Conservation (phyloP, 2,329 filamentous ascomycete species). For the Claviceps monticola region DNA sequence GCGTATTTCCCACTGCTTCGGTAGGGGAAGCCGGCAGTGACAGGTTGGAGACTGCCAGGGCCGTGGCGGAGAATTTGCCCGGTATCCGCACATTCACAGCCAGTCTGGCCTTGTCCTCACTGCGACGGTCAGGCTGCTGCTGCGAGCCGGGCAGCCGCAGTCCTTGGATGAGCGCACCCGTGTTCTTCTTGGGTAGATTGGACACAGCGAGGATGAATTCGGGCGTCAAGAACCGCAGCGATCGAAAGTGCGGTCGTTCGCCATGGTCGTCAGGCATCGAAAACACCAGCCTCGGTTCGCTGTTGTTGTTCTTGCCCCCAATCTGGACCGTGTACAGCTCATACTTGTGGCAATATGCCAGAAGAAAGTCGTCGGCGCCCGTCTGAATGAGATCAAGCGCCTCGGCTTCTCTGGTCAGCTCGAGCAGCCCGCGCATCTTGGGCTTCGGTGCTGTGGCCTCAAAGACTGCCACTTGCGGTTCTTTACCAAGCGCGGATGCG, state of each 20-base stretch:
- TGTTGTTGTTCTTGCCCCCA: slow-evolving; percentile 29
- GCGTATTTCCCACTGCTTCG: slow-evolving; percentile 45
- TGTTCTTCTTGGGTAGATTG: slow-evolving; percentile 43
- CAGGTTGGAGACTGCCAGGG: slow-evolving; percentile 63
- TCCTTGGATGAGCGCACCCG: slow-evolving; percentile 41
- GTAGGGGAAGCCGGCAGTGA: slow-evolving; percentile 38
- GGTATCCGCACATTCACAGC: slow-evolving; percentile 45
- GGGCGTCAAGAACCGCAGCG: slow-evolving; percentile 44
- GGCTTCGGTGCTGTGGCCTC: slow-evolving; percentile 38
- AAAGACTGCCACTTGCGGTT: slow-evolving; percentile 71
- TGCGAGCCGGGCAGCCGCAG: slow-evolving; percentile 33
- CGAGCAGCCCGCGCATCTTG: slow-evolving; percentile 33
- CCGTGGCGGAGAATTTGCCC: slow-evolving; percentile 56
- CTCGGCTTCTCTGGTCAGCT: slow-evolving; percentile 43
- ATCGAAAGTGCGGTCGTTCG: slow-evolving; percentile 38
- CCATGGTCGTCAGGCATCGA: slow-evolving; percentile 36
- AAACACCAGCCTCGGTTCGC: slow-evolving; percentile 40
- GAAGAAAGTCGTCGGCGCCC: slow-evolving; percentile 47
- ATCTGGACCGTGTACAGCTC: slow-evolving; percentile 58
- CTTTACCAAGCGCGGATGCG: slow-evolving; percentile 62
- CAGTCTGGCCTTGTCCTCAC: slow-evolving; percentile 28
- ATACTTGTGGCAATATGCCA: slow-evolving; percentile 68
- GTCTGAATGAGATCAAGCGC: slow-evolving; percentile 57
- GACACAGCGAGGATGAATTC: slow-evolving; percentile 42
- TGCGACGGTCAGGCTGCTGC: slow-evolving; percentile 8